These are phyloP conservation scores for Stipa capillata DNA, from an alignment of 176 grass and related monocot species.

Conservation along the genomic window DNA sequence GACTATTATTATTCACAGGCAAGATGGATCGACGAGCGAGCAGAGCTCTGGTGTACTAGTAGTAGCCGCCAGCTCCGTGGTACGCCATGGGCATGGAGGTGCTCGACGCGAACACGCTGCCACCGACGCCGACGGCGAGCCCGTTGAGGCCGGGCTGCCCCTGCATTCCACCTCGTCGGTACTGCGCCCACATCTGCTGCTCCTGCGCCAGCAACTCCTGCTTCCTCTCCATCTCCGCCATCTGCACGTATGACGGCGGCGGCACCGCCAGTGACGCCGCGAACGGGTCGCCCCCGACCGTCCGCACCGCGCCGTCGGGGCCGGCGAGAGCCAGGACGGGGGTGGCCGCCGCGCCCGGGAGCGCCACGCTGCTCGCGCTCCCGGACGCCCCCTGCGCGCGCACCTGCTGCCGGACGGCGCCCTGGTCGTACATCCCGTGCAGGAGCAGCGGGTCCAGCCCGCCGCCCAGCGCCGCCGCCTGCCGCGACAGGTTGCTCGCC, in stretches of 20 bases:
- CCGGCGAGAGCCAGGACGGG: conserved; percentile 56
- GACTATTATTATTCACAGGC: too few species aligned
- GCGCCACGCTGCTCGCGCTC: conserved; percentile 67
- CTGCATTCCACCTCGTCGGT: conserved; percentile 55
- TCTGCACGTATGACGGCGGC: conserved; percentile 81
- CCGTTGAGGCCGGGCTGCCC: conserved; percentile 34
- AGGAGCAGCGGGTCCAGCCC: conserved; percentile 60
- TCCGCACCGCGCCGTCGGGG: conserved; percentile 37
- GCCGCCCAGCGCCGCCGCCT: conserved; percentile 50
- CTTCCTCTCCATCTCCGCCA: conserved; percentile 75
- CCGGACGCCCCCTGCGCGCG: conserved; percentile 34
- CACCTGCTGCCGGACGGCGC: conserved; percentile 40
- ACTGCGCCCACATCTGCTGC: conserved; percentile 73
- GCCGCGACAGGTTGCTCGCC: conserved; percentile 53
- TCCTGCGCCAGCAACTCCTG: conserved; percentile 71
- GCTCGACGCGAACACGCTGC: conserved; percentile 29
- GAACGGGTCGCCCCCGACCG: conserved; percentile 62
- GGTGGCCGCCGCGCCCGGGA: not conserved
- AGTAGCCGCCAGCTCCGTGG: conserved; percentile 31
- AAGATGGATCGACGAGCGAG: not conserved
- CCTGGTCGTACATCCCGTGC: conserved; percentile 80
- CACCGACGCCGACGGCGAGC: conserved; percentile 1
- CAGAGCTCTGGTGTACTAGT: too few species aligned
- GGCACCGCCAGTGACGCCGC: conserved; percentile 55
- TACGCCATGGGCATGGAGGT: conserved; percentile 31